Evolutionary conservation across 2,329 filamentous ascomycete species (phyloP), one percentile per base, ranked within the genome.

Genomic region (Fusarium temperatum): DNA sequence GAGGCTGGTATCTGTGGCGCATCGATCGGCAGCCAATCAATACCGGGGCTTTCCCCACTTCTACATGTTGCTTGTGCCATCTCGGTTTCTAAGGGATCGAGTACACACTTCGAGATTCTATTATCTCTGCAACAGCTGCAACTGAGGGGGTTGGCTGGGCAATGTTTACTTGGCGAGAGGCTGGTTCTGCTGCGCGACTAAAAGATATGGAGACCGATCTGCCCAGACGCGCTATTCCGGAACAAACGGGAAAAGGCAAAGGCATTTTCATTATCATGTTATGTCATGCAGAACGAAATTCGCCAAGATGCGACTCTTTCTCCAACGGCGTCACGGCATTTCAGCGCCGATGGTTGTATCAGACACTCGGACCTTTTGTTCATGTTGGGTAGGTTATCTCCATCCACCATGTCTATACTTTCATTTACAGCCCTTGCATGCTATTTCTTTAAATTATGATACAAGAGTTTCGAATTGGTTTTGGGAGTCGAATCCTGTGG

Each of bases 301-400:
- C 51, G 72, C 72, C 67, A 74, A 74, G 71, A 74, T 74, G 59
- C 28, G 57, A 74, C 64, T 68, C 50, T 74, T 68, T 60, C 50
- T 51, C 30, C 32, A 68, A 57, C 58, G 57, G 71, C 53, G 39
- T 50, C 30, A 63, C 55, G 62, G 58, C 44, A 72, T 42, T 64
- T 66, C 47, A 68, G 55, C 54, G 44, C 71, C 55, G 61, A 62
- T 39, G 35, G 32, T 55, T 58, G 71, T 68, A 74, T 74, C 72
- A 74, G 57, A 57, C 53, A 39, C 68, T 48, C 67, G 71, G 72
- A 62, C 72, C 72, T 72, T 74, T 74, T 74, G 55, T 63, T 72
- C 71, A 72, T 55, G 67, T 64, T 55, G 59, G 63, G 67, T 41
- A 64, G 50, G 45, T 74, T 67, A 50, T 68, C 53, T 72, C 22